Evolutionary conservation across 129 eudicot genomes (phyloP).

Genomic region (Rutidosis leptorrhynchoides): DNA sequence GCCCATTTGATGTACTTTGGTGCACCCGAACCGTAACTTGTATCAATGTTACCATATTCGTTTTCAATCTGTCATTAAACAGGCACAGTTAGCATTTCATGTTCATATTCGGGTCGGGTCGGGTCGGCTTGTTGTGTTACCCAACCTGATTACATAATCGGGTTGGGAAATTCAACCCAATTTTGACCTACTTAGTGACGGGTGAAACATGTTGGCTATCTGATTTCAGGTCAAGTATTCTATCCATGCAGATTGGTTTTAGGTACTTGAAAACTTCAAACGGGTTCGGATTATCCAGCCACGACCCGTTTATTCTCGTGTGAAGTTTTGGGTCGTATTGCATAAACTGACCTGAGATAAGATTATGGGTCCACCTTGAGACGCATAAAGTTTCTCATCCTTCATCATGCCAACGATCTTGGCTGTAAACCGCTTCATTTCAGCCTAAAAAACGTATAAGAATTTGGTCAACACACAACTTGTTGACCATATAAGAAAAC

Average conservation of each 20-base stretch:
- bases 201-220: no score
- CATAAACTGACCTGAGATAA: constrained; percentile 73
- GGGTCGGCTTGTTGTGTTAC: no score
- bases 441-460: constrained; percentile 43
- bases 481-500: neutral
- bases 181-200: no score
- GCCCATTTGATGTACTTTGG: constrained; percentile 85
- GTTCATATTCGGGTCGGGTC: neutral
- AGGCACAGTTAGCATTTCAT: neutral
- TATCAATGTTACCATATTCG: constrained; percentile 79
- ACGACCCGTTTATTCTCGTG: neutral
- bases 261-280: no score
- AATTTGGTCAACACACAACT: constrained; percentile 6
- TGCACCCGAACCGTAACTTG: constrained; percentile 56
- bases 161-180: no score
- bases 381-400: constrained; percentile 78
- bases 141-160: neutral
- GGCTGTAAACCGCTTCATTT: constrained; percentile 93
- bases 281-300: no score
- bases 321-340: neutral
- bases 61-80: constrained; percentile 69
- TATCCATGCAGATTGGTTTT: no score
- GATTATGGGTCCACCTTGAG: constrained; percentile 96
- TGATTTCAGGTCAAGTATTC: no score
- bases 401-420: constrained; percentile 85